Percentiles rank a stretch among this genome's conserved stretches.
Conservation (phyloP, 2,329 filamentous ascomycete species). For the Harringtonia aguacate region DNA sequence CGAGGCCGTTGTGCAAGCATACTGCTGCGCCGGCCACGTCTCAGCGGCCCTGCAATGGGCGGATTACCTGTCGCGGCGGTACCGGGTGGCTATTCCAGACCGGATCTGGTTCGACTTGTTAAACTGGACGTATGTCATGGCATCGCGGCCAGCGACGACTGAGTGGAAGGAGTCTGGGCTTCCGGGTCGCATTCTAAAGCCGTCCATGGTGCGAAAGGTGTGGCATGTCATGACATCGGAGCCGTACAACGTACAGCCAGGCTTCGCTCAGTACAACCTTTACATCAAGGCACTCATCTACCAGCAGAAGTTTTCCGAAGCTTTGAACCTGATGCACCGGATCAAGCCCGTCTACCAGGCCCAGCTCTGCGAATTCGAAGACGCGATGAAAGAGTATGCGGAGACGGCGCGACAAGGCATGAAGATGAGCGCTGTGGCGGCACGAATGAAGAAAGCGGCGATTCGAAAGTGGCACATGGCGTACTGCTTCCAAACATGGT, state of each 20-base stretch:
- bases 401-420: conserved; percentile 16
- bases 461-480: conserved; percentile 20
- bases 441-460: conserved; percentile 16
- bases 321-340: conserved; percentile 18
- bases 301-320: conserved; percentile 5
- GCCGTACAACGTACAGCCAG: conserved; percentile 47
- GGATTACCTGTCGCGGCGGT: conserved; percentile 50
- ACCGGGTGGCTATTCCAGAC: conserved; percentile 43
- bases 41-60: conserved; percentile 46
- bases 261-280: conserved; percentile 42
- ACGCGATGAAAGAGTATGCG: conserved; percentile 14
- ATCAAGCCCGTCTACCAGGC: conserved; percentile 17
- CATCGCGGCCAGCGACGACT: conserved; percentile 23
- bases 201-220: conserved; percentile 34
- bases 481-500: conserved; percentile 19
- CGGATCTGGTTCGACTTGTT: conserved; percentile 57
- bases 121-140: conserved; percentile 53
- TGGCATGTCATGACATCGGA: conserved; percentile 48
- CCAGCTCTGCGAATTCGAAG: conserved; percentile 12
- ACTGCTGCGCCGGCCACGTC: conserved; percentile 56
- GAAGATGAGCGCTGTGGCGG: conserved; percentile 6
- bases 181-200: conserved; percentile 22
- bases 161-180: conserved; percentile 25
- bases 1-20: conserved; percentile 55
- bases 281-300: conserved; percentile 27